These are phyloP conservation scores for Penicillium oxalicum DNA, from an alignment of 2,329 filamentous ascomycete genomes.

Conservation along the genomic window DNA sequence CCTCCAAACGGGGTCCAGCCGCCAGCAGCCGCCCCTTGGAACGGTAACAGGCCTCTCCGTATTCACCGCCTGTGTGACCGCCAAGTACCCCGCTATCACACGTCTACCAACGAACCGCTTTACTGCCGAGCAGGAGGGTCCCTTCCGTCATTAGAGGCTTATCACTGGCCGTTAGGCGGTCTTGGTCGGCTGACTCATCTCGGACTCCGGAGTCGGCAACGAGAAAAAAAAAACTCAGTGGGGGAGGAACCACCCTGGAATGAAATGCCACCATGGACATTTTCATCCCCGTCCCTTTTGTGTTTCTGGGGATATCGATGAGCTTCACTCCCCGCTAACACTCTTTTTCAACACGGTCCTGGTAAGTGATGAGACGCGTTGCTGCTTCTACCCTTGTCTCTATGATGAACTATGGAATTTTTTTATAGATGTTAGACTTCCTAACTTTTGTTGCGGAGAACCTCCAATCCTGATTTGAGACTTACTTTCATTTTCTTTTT, in stretches of 20 bases:
- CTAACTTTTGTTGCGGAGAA: slow-evolving; percentile 41
- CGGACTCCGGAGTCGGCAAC: slow-evolving; percentile 3
- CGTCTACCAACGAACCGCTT: too few relatives aligned
- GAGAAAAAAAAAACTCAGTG: slow-evolving; percentile 20
- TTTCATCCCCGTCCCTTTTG: slow-evolving; percentile 14
- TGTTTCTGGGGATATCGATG: slow-evolving; percentile 15
- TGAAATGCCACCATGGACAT: slow-evolving; percentile 14
- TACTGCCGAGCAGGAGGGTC: neutral
- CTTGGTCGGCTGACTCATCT: slow-evolving; percentile 7
- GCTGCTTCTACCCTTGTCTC: slow-evolving; percentile 11
- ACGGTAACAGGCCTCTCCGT: too few relatives aligned
- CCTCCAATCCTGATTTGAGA: slow-evolving; percentile 28
- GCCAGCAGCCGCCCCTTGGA: too few relatives aligned
- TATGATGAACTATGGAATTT: slow-evolving; percentile 39
- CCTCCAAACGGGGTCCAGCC: too few relatives aligned
- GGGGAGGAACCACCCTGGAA: slow-evolving; percentile 14
- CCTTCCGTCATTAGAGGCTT: neutral
- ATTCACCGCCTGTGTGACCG: too few relatives aligned
- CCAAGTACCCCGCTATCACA: too few relatives aligned
- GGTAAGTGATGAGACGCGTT: slow-evolving; percentile 10
- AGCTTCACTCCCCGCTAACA: slow-evolving; percentile 16
- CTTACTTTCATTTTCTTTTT: slow-evolving; percentile 2
- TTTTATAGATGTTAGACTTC: slow-evolving; percentile 48
- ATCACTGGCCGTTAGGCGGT: neutral
- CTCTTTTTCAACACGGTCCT: slow-evolving; percentile 8